Base-by-base conservation (phyloP, 345 rosid species). In the Microcos paniculata region DNA sequence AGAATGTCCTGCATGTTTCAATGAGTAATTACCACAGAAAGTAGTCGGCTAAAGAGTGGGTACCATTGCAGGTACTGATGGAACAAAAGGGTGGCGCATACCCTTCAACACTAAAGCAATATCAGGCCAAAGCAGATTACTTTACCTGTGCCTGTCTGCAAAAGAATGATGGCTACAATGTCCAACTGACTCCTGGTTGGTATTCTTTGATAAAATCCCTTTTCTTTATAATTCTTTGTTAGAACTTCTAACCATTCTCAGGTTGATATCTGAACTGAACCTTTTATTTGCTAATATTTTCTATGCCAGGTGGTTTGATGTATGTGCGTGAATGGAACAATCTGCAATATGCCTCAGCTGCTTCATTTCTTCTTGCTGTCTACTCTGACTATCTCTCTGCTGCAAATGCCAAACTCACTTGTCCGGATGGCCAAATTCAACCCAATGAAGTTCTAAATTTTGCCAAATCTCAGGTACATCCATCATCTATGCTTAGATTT, bases 311-410 rank as follows among this genome's bases (percentile, higher is more conserved):
- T 40, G 97, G 96, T 8, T 81, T 92, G 52, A 85, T 94, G 85
- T 87, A 92, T 45, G 81, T 90, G 11, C 81, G 89, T n/a, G 89
- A 90, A 59, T 92, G 98, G 98, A 92, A 94, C 89, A 92, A 90
- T 81, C 28, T 92, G 82, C 98, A 94, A 75, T 94, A 90, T 63
- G 89, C 84, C 69, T 89, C 96, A 21, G 84, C 96, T 0, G 92
- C 96, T 18, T 87, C 96, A 4, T 92, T 88, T 80, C 91, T 92
- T 76, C 84, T 85, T 0, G 79, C 91, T 0, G 85, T 90, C 43
- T 92, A 92, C 69, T 92, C 96, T 2, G 87, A 84, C 57, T 89
- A 89, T 73, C 87, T 92, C 31, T 80, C 90, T 8, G 82, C 88
- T 3, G 87, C 91, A 11, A 89, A 88, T n/a, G 78, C 91, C 72